These are phyloP conservation scores for Cladophialophora psammophila DNA, from an alignment of 2,329 filamentous ascomycete genomes.

Conservation along the genomic window DNA sequence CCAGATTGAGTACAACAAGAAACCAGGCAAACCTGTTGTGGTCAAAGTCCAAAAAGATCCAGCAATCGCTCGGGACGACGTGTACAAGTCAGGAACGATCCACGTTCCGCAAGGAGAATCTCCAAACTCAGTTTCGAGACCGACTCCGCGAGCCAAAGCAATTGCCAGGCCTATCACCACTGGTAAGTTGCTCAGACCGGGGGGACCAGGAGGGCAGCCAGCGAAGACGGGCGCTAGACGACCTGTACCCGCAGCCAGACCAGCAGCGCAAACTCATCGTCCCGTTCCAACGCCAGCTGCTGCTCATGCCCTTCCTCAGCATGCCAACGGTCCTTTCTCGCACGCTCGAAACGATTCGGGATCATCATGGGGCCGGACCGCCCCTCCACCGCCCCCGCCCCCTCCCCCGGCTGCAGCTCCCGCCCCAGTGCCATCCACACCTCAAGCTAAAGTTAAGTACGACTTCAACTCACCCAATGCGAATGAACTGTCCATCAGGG, in stretches of 20 bases:
- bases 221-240: constrained; percentile 61
- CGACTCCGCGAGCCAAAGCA: constrained; percentile 86
- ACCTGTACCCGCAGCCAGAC: constrained; percentile 48
- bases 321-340: constrained; percentile 46
- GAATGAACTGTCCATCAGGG: constrained; percentile 82
- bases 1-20: constrained; percentile 93
- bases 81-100: constrained; percentile 92
- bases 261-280: constrained; percentile 41
- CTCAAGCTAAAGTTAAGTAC: constrained; percentile 88
- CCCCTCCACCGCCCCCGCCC: constrained; percentile 65
- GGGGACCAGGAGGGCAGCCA: constrained; percentile 81
- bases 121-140: constrained; percentile 79
- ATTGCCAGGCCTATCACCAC: constrained; percentile 89
- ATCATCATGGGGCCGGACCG: constrained; percentile 57
- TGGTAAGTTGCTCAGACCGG: constrained; percentile 89
- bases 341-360: constrained; percentile 66
- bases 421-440: constrained; percentile 68
- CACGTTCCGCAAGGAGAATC: constrained; percentile 87
- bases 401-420: constrained; percentile 73
- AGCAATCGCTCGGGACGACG: constrained; percentile 72
- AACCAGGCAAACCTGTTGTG: constrained; percentile 86
- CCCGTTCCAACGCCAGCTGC: constrained; percentile 30
- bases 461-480: constrained; percentile 85
- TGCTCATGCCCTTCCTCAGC: constrained; percentile 57
- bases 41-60: constrained; percentile 94